Evolutionary conservation across 2,329 filamentous ascomycete species (phyloP), one percentile per base, ranked within the genome.

Genomic region (Aspergillus tamarii): DNA sequence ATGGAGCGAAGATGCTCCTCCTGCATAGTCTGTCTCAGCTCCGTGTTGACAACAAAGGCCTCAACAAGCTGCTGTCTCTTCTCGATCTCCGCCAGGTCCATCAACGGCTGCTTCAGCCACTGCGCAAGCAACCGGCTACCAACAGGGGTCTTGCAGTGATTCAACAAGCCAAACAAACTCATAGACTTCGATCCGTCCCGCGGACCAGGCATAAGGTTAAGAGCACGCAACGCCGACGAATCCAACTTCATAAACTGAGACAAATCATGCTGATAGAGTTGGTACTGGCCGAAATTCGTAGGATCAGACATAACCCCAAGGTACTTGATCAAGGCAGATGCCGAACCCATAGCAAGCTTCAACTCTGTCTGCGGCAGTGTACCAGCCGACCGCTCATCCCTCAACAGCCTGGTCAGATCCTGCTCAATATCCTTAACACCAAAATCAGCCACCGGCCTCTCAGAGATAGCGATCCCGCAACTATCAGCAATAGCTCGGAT

Each of bases 201-300:
- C 0, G 92, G 92, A 6, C 95, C 94, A 6, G 95, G 96, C 94
- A 99, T 98, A 43, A 99, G 85, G 72, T 99, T 99, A 60, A 99
- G 85, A 0, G 95, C 95, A 73, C 96, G 94, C 50, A 99, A 83
- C 0, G 95, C 95, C 1, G 95, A 93, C 0, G 96, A 93, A 78
- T 99, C 95, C 5, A 99, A 85, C 80, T 97, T 99, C 95, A 99
- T 99, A 77, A 93, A 99, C 73, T 99, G 94, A 2, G 94, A 90
- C 52, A 99, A 82, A 74, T 99, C 95, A 78, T 99, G 95, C 78
- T 99, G 95, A 74, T 98, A 99, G 19, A 99, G 86, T 77, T 94
- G 92, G 74, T 96, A 99, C 75, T 99, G 94, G 3, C 96, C 95
- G 77, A 97, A 98, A 78, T 99, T 99, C 61, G 92, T 93, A 1